Conservation (phyloP, 2,329 filamentous ascomycete genomes). For the Fusarium coffeatum region DNA sequence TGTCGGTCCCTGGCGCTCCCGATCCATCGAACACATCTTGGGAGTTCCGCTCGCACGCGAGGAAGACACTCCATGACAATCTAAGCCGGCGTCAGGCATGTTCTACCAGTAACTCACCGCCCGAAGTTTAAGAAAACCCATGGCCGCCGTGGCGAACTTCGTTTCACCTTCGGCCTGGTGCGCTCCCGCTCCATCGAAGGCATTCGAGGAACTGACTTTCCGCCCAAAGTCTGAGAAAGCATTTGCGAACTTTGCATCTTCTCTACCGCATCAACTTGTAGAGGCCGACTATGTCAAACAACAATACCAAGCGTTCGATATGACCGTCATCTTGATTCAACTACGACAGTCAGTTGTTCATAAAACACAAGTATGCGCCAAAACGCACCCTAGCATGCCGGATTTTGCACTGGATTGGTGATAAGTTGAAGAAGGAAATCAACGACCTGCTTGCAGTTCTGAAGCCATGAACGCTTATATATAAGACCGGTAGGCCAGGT, state of each 20-base stretch:
- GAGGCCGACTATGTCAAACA: neutral
- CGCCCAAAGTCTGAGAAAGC: neutral
- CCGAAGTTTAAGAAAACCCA: no score
- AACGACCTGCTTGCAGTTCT: neutral
- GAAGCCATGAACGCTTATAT: no score
- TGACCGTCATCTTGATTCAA: neutral
- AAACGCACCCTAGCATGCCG: neutral
- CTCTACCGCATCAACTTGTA: neutral
- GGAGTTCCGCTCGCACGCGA: no score
- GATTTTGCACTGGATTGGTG: neutral
- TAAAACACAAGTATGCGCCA: neutral
- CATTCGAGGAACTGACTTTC: no score
- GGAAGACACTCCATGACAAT: no score
- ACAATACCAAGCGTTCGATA: neutral
- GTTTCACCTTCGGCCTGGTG: no score
- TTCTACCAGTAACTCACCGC: no score
- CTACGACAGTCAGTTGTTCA: neutral
- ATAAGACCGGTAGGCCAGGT: no score
- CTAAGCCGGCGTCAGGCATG: no score
- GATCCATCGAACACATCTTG: no score
- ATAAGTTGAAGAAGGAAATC: neutral
- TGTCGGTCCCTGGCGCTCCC: fast-evolving
- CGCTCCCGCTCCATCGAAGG: no score
- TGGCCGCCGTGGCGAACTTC: no score
- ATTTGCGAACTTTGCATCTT: neutral